Evolutionary conservation across 768 basidiomycete species (phyloP).

Genomic region (Amanita pallidorosea): DNA sequence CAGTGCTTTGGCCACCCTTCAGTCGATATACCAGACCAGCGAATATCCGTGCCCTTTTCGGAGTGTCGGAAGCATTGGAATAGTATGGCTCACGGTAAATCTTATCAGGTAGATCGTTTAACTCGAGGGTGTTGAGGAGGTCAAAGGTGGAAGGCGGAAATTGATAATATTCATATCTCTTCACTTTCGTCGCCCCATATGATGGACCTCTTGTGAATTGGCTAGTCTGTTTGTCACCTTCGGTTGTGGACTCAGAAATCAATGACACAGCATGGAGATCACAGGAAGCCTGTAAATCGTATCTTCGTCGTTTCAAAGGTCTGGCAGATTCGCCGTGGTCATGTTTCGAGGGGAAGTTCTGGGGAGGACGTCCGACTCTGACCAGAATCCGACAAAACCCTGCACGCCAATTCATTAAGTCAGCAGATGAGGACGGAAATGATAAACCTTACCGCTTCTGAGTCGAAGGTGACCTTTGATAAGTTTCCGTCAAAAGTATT

Average conservation of each 20-base stretch:
- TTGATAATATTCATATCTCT: conserved; percentile 36
- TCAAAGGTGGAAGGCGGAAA: conserved; percentile 40
- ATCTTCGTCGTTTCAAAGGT: conserved; percentile 1
- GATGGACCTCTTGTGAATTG: conserved; percentile 14
- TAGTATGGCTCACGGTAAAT: conserved; percentile 77
- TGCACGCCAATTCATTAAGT: not conserved
- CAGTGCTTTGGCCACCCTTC: conserved; percentile 50
- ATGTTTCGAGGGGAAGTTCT: not conserved
- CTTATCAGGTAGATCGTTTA: conserved; percentile 40
- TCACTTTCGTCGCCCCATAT: conserved; percentile 12
- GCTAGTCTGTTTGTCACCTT: conserved; percentile 16
- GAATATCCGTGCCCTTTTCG: conserved; percentile 60
- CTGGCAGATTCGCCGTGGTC: not conserved
- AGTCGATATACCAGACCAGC: conserved; percentile 69
- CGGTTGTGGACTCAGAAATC: not conserved
- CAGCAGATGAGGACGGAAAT: not conserved
- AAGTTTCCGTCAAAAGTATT: not conserved
- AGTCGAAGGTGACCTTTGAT: not conserved
- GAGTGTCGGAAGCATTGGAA: conserved; percentile 59
- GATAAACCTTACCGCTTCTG: not conserved
- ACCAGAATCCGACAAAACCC: not conserved
- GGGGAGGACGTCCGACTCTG: not conserved
- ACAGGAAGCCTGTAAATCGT: not conserved
- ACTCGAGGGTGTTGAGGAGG: conserved; percentile 32
- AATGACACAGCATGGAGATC: not conserved